These are phyloP conservation scores for Thelonectria blattea DNA, from an alignment of 2,329 filamentous ascomycete genomes.

Conservation along the genomic window DNA sequence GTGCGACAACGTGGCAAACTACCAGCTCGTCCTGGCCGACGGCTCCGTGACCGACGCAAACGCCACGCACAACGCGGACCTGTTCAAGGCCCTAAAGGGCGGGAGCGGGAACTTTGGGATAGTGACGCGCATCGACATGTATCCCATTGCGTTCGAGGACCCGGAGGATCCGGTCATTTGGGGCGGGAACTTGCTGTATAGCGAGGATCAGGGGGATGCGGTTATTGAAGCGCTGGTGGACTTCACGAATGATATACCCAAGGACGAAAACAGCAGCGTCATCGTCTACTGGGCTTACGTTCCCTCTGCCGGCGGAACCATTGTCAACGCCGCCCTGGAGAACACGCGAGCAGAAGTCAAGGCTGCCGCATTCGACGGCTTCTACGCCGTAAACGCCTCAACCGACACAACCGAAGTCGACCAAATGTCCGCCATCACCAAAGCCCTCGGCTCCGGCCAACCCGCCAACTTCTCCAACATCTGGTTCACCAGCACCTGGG, in stretches of 20 bases:
- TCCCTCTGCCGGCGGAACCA: conserved; percentile 38
- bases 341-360: conserved; percentile 39
- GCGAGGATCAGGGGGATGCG: conserved; percentile 26
- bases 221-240: conserved; percentile 42
- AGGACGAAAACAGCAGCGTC: conserved; percentile 42
- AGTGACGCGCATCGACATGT: conserved; percentile 43
- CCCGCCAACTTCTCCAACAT: conserved; percentile 40
- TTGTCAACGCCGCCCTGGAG: conserved; percentile 42
- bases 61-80: conserved; percentile 45
- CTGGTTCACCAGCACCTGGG: conserved; percentile 46
- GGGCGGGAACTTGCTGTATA: conserved; percentile 41
- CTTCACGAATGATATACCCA: conserved; percentile 40
- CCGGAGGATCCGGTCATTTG: conserved; percentile 37
- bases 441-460: conserved; percentile 40
- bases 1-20: conserved; percentile 51
- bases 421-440: conserved; percentile 39
- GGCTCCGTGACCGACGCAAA: conserved; percentile 52
- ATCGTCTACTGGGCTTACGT: conserved; percentile 44
- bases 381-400: conserved; percentile 32
- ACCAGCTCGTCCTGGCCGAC: conserved; percentile 52
- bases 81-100: conserved; percentile 55
- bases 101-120: conserved; percentile 55
- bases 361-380: conserved; percentile 41
- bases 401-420: conserved; percentile 39
- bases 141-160: conserved; percentile 40